These are phyloP conservation scores for Mortierella alpina DNA, from an alignment of 192 early-diverging fungal genomes.

Conservation along the genomic window DNA sequence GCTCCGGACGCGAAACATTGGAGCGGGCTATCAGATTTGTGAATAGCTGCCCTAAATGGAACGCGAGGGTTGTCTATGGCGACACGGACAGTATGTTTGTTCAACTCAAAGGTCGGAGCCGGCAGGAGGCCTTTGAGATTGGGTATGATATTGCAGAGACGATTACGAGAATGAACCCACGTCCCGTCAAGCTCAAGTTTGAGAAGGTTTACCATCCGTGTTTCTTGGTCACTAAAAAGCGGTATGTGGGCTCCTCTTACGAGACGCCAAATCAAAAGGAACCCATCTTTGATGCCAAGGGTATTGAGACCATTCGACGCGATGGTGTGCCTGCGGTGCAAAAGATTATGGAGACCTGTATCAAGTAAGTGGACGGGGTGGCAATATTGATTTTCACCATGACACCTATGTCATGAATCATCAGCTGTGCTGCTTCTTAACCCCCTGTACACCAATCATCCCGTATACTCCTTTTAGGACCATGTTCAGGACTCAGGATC, in stretches of 20 bases:
- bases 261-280: slow-evolving; percentile 69
- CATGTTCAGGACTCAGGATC: slow-evolving; percentile 83
- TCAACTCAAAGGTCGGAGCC: slow-evolving; percentile 71
- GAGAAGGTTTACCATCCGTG: slow-evolving; percentile 96
- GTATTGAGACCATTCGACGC: slow-evolving; percentile 93
- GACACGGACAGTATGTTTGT: slow-evolving; percentile 97
- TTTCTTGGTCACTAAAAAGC: slow-evolving; percentile 91
- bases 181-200: slow-evolving; percentile 91
- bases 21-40: slow-evolving; percentile 80
- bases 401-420: background rate
- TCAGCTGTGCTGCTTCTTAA: background rate
- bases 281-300: slow-evolving; percentile 93
- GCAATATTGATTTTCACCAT: background rate
- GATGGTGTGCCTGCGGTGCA: slow-evolving; percentile 86
- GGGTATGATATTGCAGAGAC: slow-evolving; percentile 84
- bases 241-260: slow-evolving; percentile 92
- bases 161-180: slow-evolving; percentile 79
- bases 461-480: slow-evolving; percentile 54
- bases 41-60: slow-evolving; percentile 70
- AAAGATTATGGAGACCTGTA: slow-evolving; percentile 79
- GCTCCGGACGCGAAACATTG: slow-evolving; percentile 84
- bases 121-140: slow-evolving; percentile 81
- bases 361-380: slow-evolving; percentile 64
- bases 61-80: slow-evolving; percentile 89
- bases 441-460: background rate